A percentile compares a stretch with the other conserved stretches of the same genome.
Evolutionary conservation across 805 yeast species (phyloP).

Genomic region (Saturnispora gosingensis): DNA sequence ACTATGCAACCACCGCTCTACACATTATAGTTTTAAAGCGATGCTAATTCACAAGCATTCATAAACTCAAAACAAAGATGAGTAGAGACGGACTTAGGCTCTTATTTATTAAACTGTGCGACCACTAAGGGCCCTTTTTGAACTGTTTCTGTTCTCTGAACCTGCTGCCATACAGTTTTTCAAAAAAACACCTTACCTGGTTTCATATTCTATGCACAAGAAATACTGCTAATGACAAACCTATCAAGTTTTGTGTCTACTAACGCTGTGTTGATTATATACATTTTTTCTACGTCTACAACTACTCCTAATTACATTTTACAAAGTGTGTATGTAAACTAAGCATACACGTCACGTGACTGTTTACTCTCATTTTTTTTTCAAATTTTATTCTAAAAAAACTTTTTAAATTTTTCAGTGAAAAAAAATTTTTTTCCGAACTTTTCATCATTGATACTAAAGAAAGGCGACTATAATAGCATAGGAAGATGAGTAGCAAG

Average conservation of each 20-base stretch:
- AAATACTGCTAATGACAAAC: neutral
- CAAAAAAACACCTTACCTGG: neutral
- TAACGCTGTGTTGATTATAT: neutral
- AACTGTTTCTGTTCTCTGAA: too few species aligned
- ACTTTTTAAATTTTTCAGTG: neutral
- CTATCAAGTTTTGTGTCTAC: neutral
- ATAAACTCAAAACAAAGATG: too few species aligned
- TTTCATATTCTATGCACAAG: neutral
- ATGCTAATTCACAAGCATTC: too few species aligned
- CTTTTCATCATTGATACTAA: neutral
- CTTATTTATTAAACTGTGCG: neutral
- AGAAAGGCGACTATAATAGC: neutral
- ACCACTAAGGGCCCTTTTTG: neutral
- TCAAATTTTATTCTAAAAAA: neutral
- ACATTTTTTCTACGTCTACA: neutral
- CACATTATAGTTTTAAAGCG: too few species aligned
- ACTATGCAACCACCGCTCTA: too few species aligned
- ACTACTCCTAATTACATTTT: neutral
- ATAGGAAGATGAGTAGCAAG: conserved; percentile 26
- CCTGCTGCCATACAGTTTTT: neutral
- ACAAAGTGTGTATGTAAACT: too few species aligned
- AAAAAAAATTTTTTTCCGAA: neutral
- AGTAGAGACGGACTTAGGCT: too few species aligned
- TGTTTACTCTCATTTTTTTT: too few species aligned
- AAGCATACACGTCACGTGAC: neutral